Evolutionary conservation across 371 early-diverging fungal species (phyloP), one percentile per base, ranked within the genome.

Genomic region (Nematocida minor): DNA sequence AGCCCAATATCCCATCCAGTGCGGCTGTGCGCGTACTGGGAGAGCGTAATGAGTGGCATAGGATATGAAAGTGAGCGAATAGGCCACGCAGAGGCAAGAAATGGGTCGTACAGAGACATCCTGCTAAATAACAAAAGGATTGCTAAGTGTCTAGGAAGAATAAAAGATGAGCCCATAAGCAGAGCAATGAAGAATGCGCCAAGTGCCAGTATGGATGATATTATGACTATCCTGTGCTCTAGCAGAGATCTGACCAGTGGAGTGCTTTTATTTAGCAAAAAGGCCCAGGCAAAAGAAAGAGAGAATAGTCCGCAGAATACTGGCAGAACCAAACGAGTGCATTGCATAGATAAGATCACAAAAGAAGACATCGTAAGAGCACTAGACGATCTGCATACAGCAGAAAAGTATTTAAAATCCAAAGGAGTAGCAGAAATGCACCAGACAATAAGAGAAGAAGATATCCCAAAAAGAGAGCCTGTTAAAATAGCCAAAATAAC

Each of bases 231-330:
- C 9, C 71, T 70, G 7, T 36, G 40, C 25, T 67, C 70, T 20
- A 70, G 71, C 44, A 62, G 60, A 32, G 71, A 70, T 55, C 27
- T 70, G 47, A 48, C 71, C 7, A 36, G 7, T 40, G 71, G 71
- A 7, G 14, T 47, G 4, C 63, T 70, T 36, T 27, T 70, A 4
- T 49, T 66, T 41, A 25, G 46, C 25, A 51, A 32, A 31, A 18
- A 7, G 14, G 0, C 46, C 16, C 9, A n/a, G 46, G 66, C 41
- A 51, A 51, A 51, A 22, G 27, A 22, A 51, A 51, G 22, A 51
- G 27, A 27, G 22, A 51, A 51, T 14, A 46, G 2, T 46, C 46
- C 46, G 0, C 46, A 46, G 46, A 46, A 14, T 16, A 46, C 14
- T 46, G 46, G 14, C 20, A 46, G 14, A 16, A 16, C 20, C 20